A percentile compares a stretch with the other conserved stretches of the same genome.
Conservation (phyloP, 164 flowering plant species). For the Stephania cephalantha region DNA sequence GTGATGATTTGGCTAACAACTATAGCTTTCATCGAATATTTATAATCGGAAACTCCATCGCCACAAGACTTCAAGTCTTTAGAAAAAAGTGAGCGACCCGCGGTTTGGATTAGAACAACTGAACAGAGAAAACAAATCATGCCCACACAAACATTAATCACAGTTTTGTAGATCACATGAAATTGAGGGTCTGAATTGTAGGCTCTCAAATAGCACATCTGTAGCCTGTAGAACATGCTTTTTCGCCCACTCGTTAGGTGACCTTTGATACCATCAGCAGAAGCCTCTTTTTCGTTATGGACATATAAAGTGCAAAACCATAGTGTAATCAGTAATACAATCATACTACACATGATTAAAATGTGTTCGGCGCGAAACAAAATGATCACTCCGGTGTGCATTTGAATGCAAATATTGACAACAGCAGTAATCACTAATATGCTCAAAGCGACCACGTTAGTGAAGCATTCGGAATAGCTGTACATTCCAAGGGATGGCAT, state of each 20-base stretch:
- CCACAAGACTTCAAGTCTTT: background rate
- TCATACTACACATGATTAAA: background rate
- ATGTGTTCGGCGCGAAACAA: background rate
- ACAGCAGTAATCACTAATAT: slow-evolving; percentile 1
- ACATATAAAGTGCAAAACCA: background rate
- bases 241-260: background rate
- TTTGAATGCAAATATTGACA: background rate
- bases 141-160: background rate
- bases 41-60: background rate
- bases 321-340: background rate
- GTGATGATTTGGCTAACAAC: background rate
- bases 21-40: background rate
- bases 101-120: background rate
- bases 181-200: background rate
- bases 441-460: background rate
- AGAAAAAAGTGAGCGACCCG: background rate
- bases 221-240: background rate
- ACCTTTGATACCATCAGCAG: background rate
- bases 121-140: background rate
- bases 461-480: background rate
- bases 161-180: too few species aligned
- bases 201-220: background rate
- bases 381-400: background rate
- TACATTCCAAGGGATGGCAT: background rate
- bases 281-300: background rate